phyloP scores from a whole-genome alignment of 1,139 yeast species.

The Taphrina confusa region DNA sequence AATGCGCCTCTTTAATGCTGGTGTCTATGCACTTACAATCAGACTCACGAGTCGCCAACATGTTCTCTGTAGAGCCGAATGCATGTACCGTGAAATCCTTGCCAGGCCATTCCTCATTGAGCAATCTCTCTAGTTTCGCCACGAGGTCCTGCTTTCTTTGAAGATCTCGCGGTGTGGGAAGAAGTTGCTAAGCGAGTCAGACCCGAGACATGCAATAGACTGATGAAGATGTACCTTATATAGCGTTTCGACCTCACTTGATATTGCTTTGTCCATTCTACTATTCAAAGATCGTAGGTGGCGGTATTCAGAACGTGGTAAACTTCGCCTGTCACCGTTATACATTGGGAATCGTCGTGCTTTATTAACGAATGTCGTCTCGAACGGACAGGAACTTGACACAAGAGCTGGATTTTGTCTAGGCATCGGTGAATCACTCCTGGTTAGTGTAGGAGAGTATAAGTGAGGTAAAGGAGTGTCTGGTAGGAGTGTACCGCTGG shows the following conservation, averaged over 20 bases:
- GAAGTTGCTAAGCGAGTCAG: not conserved
- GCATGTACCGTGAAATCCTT: slow-evolving; percentile 40
- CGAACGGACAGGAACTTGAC: slow-evolving; percentile 6
- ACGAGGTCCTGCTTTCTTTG: slow-evolving; percentile 22
- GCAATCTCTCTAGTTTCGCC: slow-evolving; percentile 36
- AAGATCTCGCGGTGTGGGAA: slow-evolving; percentile 13
- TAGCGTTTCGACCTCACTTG: slow-evolving; percentile 1
- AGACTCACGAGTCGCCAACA: slow-evolving; percentile 41
- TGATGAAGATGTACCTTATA: slow-evolving; percentile 6
- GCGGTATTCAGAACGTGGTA: not conserved
- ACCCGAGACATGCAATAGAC: not conserved
- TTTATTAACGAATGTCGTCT: slow-evolving; percentile 9
- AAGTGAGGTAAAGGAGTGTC: slow-evolving; percentile 2
- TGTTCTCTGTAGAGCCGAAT: slow-evolving; percentile 42
- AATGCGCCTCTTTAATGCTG: too few species aligned
- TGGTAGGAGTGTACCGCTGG: not conserved
- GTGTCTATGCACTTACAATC: slow-evolving; percentile 37
- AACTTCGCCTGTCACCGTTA: slow-evolving; percentile 11
- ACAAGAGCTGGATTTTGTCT: not conserved
- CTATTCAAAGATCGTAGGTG: not conserved
- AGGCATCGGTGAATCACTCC: not conserved
- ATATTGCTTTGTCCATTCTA: not conserved
- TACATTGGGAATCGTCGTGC: slow-evolving; percentile 18
- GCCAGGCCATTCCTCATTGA: slow-evolving; percentile 41
- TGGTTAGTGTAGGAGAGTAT: slow-evolving; percentile 3